Evolutionary conservation across 257 asterid genomes (phyloP).

Genomic region (Plectranthus barbatus): DNA sequence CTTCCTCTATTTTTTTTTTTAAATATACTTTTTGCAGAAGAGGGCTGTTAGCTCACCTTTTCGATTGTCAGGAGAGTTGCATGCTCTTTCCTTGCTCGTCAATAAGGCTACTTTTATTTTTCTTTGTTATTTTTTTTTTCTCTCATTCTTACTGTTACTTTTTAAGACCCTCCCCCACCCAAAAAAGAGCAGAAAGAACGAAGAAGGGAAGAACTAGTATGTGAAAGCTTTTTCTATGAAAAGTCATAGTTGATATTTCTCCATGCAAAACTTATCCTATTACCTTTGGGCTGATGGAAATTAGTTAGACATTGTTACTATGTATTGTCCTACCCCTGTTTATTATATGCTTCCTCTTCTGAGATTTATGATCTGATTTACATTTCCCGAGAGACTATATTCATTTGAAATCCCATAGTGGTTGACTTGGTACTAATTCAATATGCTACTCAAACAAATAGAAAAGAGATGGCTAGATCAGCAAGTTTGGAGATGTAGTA

Average conservation of each 20-base stretch:
- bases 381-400: not conserved
- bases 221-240: not conserved
- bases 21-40: not conserved
- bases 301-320: too few relatives aligned
- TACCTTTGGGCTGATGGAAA: not conserved
- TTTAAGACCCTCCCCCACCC: too few relatives aligned
- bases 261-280: not conserved
- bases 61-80: not conserved
- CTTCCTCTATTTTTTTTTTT: not conserved
- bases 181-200: not conserved
- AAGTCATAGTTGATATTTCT: not conserved
- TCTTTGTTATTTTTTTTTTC: not conserved
- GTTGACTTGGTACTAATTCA: not conserved
- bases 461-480: not conserved
- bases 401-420: not conserved
- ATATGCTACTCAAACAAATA: not conserved
- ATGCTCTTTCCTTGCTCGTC: not conserved
- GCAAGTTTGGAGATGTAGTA: slow-evolving; percentile 2
- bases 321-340: not conserved
- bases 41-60: not conserved
- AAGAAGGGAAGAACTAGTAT: not conserved
- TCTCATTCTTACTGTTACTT: not conserved
- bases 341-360: not conserved
- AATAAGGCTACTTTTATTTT: not conserved
- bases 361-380: not conserved